Base-by-base conservation (phyloP, 2,329 filamentous ascomycete species). In the Sordariomycetes sp. region DNA sequence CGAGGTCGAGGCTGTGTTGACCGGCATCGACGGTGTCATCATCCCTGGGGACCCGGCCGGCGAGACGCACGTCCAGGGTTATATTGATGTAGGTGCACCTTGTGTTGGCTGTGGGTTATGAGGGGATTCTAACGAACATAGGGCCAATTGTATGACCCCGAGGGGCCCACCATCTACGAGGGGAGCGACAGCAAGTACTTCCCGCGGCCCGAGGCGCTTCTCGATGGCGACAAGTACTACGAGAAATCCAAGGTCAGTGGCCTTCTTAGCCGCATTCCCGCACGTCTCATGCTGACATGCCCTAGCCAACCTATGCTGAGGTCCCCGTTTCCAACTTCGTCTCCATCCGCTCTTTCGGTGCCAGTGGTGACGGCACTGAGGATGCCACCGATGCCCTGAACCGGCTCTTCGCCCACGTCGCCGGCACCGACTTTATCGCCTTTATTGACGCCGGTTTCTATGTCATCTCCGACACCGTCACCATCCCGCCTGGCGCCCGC, bases 301-400 rank as follows among this genome's bases (percentile, higher is more conserved):
- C 5, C 54, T 46, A 70, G 76, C 90, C 90, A 6, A 82, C 89
- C 63, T 95, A 94, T 67, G 80, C 84, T 59, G 70, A 77, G 32
- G 65, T 85, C 3, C 72, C 82, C 0, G 76, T 77, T 1, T 76
- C 75, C 1, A 75, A 78, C 7, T 90, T 94, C 67, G 68, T 89
- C 64, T 88, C 83, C 59, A 83, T 89, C 65, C 88, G 88, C 63
- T 76, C 75, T 16, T 75, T 74, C 16, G 88, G 88, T 43, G 87
- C 86, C 58, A 84, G 78, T 65, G 90, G 89, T 61, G 88, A 94
- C 65, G 89, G 88, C 40, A 68, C 69, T 1, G 86, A 87, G 1
- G 89, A 94, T 63, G 90, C 94, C 66, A 92, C 89, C 1, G 75
- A 75, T 8, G 82, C 81, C 16, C 80, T 94, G 59, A 87, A 90